Percentiles rank a stretch among this genome's conserved stretches.
These are phyloP conservation scores for Orbilia oligospora DNA, from an alignment of 2,329 filamentous ascomycete genomes.

Conservation along the genomic window DNA sequence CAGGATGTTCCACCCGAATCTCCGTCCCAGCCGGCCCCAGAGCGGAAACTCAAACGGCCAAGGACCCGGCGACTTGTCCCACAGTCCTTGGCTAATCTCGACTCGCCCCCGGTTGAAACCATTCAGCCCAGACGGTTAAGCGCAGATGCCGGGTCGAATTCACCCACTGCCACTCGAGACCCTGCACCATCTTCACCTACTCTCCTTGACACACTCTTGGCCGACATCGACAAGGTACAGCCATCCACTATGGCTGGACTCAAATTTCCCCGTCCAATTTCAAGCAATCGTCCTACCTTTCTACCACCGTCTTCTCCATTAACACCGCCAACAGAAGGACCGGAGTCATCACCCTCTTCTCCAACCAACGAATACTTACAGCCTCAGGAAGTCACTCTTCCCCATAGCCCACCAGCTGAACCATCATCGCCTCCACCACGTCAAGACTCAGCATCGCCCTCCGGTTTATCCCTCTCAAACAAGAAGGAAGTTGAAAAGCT, in stretches of 20 bases:
- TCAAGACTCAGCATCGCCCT: constrained; percentile 75
- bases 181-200: constrained; percentile 52
- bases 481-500: constrained; percentile 92
- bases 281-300: constrained; percentile 40
- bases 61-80: constrained; percentile 79
- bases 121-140: constrained; percentile 65
- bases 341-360: constrained; percentile 48
- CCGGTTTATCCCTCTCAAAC: constrained; percentile 80
- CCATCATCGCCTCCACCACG: constrained; percentile 62
- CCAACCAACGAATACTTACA: constrained; percentile 36
- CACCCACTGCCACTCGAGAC: constrained; percentile 39
- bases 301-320: constrained; percentile 47
- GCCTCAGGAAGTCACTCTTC: constrained; percentile 43
- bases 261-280: constrained; percentile 53
- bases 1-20: constrained; percentile 71
- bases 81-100: constrained; percentile 68
- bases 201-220: constrained; percentile 55
- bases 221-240: constrained; percentile 57
- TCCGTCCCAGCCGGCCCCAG: constrained; percentile 68
- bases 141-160: constrained; percentile 66
- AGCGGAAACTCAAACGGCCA: constrained; percentile 88
- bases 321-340: constrained; percentile 50
- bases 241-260: constrained; percentile 46
- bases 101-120: constrained; percentile 66
- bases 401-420: constrained; percentile 67